Base-by-base conservation (phyloP, 2,329 filamentous ascomycete species). In the Aspergillus arachidicola region DNA sequence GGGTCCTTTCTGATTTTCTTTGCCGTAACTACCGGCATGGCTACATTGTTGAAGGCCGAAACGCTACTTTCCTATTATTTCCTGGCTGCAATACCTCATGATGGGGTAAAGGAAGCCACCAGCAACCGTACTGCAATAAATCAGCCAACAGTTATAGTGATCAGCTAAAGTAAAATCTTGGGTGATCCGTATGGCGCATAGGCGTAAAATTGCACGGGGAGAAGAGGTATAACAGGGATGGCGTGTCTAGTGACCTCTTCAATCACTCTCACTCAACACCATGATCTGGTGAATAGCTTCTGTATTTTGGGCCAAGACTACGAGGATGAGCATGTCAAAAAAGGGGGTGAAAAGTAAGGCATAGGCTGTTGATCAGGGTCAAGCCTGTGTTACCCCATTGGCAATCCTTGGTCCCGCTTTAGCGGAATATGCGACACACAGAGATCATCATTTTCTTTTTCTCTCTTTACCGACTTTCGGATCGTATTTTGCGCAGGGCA, bases 401-500 rank as follows among this genome's bases (percentile, higher is more conserved):
- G 45, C 45, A 23, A 23, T 48, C 14, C 23, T 28, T 48, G 11
- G 12, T 28, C 45, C 23, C 11, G 19, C 23, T 48, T 14, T 14
- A 16, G 23, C 28, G 11, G 43, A 19, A 57, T 11, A 26, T 36
- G 16, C 3, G 7, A n/a, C 38, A 41, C 56, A 58, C 28, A 48
- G 26, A 21, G 56, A 23, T 34, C 38, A 11, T 26, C n/a, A 23
- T 30, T 48, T 48, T 26, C 26, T 28, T 28, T 28, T 26, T 48
- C 56, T 34, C 3, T 16, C 19, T n/a, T 12, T 41, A 28, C 34
- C 16, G 43, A 38, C 23, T 14, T 26, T 53, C 21, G 21, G 23
- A 16, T 26, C 32, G 32, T n/a, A 48, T 36, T 36, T 32, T 54
- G 48, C 30, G 26, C 58, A 63, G 60, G 55, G 57, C 58, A 67